Percentiles rank a stretch among this genome's conserved stretches.
phyloP scores from a whole-genome alignment of 345 rosid genomes.

The Jatropha curcas region DNA sequence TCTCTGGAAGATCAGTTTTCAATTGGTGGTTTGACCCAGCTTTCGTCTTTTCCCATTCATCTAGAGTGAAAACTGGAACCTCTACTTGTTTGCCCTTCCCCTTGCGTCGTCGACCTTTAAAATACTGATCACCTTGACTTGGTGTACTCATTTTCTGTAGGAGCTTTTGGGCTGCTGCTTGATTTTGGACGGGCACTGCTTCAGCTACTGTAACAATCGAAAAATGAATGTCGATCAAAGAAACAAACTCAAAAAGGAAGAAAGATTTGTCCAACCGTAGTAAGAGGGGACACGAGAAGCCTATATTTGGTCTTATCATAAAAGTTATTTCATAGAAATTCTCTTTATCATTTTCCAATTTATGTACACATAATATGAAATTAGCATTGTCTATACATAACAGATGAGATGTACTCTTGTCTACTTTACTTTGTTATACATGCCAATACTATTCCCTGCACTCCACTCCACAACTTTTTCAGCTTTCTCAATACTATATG shows the following conservation, averaged over 20 bases:
- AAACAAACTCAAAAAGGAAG: background rate
- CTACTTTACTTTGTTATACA: background rate
- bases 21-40: slow-evolving; percentile 35
- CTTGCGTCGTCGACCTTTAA: slow-evolving; percentile 48
- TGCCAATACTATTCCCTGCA: background rate
- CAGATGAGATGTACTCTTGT: background rate
- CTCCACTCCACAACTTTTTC: background rate
- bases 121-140: slow-evolving; percentile 34
- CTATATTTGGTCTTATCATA: background rate
- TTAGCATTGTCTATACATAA: background rate
- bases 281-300: slow-evolving; percentile 3
- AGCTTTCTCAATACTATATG: background rate
- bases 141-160: slow-evolving; percentile 73
- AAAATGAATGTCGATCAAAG: background rate
- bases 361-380: too few relatives aligned
- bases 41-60: slow-evolving; percentile 73
- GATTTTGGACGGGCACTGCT: slow-evolving; percentile 75
- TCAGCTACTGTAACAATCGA: slow-evolving; percentile 53
- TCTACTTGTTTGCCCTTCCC: slow-evolving; percentile 67
- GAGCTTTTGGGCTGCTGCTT: slow-evolving; percentile 89
- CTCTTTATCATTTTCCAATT: too few relatives aligned
- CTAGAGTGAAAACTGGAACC: slow-evolving; percentile 54
- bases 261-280: background rate
- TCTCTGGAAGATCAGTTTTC: slow-evolving; percentile 41
- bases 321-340: background rate